These are phyloP conservation scores for Naegleria gruberi DNA, from an alignment of 208 protist species.

Conservation along the genomic window DNA sequence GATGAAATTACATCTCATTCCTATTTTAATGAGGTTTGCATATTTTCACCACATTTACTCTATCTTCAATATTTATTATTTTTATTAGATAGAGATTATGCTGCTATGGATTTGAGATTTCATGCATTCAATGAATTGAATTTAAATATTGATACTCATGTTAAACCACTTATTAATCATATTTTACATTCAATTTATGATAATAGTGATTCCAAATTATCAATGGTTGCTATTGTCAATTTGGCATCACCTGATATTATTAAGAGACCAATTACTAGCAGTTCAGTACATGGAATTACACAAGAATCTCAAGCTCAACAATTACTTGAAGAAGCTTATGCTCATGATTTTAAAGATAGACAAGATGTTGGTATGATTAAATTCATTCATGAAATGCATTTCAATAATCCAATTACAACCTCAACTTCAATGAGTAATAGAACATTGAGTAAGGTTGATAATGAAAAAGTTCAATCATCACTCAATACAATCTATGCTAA, in stretches of 20 bases:
- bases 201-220: too few relatives aligned
- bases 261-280: not conserved
- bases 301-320: not conserved
- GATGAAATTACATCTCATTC: not conserved
- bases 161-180: not conserved
- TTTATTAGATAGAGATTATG: not conserved
- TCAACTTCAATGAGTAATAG: not conserved
- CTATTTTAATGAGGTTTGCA: not conserved
- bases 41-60: not conserved
- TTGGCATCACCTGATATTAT: not conserved
- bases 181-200: not conserved
- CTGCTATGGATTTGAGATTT: not conserved
- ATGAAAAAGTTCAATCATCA: not conserved
- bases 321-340: not conserved
- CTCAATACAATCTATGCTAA: not conserved
- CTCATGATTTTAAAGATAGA: not conserved
- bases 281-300: not conserved
- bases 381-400: not conserved
- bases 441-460: not conserved
- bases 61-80: not conserved
- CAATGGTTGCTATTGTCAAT: not conserved
- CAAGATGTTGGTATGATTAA: not conserved
- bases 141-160: not conserved
- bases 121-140: not conserved
- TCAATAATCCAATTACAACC: too few relatives aligned